Conservation (phyloP, 225 moss, liverwort and hornwort genomes). For the Lunularia cruciata region DNA sequence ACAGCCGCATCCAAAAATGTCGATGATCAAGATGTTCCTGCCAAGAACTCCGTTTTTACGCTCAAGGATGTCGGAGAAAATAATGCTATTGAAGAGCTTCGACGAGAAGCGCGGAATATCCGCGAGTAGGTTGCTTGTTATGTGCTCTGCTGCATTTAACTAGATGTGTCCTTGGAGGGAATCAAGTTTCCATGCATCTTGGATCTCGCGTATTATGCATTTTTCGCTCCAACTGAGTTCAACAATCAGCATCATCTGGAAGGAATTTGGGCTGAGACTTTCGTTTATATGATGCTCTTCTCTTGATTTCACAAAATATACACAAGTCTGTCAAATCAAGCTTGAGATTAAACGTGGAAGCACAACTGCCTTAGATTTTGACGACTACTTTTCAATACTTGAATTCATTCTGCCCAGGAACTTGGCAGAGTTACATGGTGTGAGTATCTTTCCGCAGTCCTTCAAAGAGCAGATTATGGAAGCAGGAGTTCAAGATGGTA, state of each 20-base stretch:
- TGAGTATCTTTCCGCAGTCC: conserved; percentile 16
- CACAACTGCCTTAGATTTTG: neutral
- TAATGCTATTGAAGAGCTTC: conserved; percentile 24
- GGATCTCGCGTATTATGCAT: neutral
- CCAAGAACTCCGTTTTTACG: neutral
- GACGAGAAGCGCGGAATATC: conserved; percentile 27
- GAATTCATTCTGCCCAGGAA: conserved; percentile 15
- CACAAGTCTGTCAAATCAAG: neutral
- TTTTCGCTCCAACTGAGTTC: too few species aligned
- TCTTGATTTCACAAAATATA: neutral
- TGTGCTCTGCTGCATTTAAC: neutral
- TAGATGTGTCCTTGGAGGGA: neutral
- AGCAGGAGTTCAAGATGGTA: conserved; percentile 9
- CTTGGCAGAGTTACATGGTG: conserved; percentile 21
- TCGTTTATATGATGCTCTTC: neutral
- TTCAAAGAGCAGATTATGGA: conserved; percentile 18
- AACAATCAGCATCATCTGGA: too few species aligned
- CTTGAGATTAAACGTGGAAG: neutral
- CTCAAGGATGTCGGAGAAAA: neutral
- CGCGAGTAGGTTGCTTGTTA: conserved; percentile 29
- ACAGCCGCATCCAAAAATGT: conserved; percentile 4
- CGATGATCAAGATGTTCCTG: conserved; percentile 1
- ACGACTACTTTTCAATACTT: neutral
- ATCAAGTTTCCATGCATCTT: neutral
- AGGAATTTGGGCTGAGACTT: neutral